These are phyloP conservation scores for Tolypocladium nubicola DNA, from an alignment of 2,329 filamentous ascomycete species.

Conservation along the genomic window DNA sequence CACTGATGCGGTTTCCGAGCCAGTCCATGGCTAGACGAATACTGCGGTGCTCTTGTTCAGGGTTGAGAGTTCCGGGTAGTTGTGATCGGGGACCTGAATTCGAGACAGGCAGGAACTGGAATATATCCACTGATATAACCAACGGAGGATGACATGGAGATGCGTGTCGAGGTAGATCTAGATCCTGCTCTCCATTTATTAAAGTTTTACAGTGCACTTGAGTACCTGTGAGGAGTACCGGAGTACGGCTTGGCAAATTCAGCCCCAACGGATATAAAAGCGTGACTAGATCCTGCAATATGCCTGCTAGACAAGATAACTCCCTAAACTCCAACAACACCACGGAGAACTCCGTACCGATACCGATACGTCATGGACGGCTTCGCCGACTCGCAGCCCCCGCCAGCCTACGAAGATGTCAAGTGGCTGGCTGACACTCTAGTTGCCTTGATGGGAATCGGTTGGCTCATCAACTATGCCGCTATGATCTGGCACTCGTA, in stretches of 20 bases:
- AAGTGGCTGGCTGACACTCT: slow-evolving; percentile 7
- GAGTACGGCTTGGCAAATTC: not conserved
- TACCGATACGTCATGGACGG: slow-evolving; percentile 5
- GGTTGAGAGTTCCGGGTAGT: not conserved
- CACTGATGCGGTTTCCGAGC: not conserved
- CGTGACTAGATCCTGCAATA: not conserved
- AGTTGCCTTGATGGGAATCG: slow-evolving; percentile 5
- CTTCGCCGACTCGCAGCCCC: slow-evolving; percentile 3
- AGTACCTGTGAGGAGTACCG: not conserved
- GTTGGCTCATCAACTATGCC: slow-evolving; percentile 7
- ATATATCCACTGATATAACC: not conserved
- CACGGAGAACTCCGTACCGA: no score
- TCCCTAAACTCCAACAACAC: not conserved
- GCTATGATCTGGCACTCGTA: slow-evolving; percentile 6
- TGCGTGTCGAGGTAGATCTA: not conserved
- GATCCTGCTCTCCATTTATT: not conserved
- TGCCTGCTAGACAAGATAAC: not conserved
- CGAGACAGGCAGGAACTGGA: not conserved
- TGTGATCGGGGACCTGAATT: not conserved
- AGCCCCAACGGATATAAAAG: not conserved
- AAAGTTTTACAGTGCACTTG: not conserved
- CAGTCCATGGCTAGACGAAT: not conserved
- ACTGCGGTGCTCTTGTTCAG: not conserved
- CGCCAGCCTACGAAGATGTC: slow-evolving; percentile 4
- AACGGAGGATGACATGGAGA: not conserved